Base-by-base conservation (phyloP, 192 early-diverging fungal species). In the Coemansia sp. region DNA sequence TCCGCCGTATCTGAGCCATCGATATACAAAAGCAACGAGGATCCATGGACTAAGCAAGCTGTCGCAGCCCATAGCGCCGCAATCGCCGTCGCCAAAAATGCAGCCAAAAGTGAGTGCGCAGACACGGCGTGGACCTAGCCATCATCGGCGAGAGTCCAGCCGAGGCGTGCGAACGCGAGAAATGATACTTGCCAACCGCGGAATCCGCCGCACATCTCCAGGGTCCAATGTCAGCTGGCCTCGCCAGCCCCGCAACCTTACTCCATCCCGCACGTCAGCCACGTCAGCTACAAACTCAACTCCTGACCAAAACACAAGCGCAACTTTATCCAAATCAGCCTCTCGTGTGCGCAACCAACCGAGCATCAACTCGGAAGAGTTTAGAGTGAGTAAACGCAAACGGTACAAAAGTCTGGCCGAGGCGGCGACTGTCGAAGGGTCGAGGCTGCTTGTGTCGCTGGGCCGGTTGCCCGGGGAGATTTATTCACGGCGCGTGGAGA, bases 351-450 rank as follows among this genome's bases (percentile, higher is more conserved):
- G 32, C 8, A 35, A 7, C 32, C 32, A 35, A 35, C 8, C 32
- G 6, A 35, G 32, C 32, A 35, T 15, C 29, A 35, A 21, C 17
- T 50, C 50, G 1, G 51, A 5, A n/a, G 61, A 41, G 11, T 12
- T 11, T 3, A 7, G 61, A 2, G 61, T 53, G 8, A 57, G n/a
- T 22, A 55, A 62, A 25, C 65, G 63, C 2, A 59, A 62, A 61
- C 63, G 63, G 14, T 79, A 79, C 67, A 79, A 79, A 61, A 69
- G 76, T 48, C 50, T 79, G 60, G 76, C 76, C 0, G 76, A 79
- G 61, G 70, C 64, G 0, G 76, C 76, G 0, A 73, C 76, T 1
- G 60, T 47, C 22, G 70, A 73, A 29, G 76, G 76, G n/a, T 73
- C 70, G 39, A 57, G 67, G 35, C 71, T 79, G 56, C 67, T 78